Base-by-base conservation (phyloP, 179 eudicot genomes). In the Corrigiola litoralis region DNA sequence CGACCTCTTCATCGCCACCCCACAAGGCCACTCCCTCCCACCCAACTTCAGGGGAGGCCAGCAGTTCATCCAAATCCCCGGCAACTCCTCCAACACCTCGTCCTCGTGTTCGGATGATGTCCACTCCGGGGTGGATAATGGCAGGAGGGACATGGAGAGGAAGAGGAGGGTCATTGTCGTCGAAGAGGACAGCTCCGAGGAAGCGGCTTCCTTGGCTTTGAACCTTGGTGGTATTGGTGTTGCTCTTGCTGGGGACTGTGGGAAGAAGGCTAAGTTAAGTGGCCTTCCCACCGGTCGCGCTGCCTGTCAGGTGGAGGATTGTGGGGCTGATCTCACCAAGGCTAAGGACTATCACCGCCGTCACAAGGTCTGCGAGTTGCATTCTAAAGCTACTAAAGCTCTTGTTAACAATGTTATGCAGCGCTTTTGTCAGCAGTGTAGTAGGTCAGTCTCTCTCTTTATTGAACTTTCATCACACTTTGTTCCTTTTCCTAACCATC, bases 371-470 rank as follows among this genome's bases (percentile, higher is more conserved):
- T 87, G 97, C 37, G 80, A 76, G 49, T 50, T 78, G 68, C 97
- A 90, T 73, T 82, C 97, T 13, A 90, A 90, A 79, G 85, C 90
- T 48, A 74, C 63, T 16, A 60, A 77, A 63, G 90, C 90, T 11
- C 71, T 90, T 65, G 95, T 90, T 21, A 87, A 81, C 38, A 78
- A 75, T 61, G 66, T 75, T 44, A 73, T 85, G 83, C 97, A 90
- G 75, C 81, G 97, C 20, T 90, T 90, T 68, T 90, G 97, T 75
- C 97, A 90, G 80, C 97, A 90, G 72, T 90, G 97, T 69, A 90
- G 97, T 80, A 88, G 97, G 97, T 87, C 44, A 51, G 74, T 79
- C 5, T 59, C 33, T 25, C 18, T 27, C 18, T 54, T 2, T 17
- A 13, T 13, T 6, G 21, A 12, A 20, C 13, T 47, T 21, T 47